Evolutionary conservation across 306 rosid genomes (phyloP), one percentile per base, ranked within the genome.

Genomic region (Corylus americana): DNA sequence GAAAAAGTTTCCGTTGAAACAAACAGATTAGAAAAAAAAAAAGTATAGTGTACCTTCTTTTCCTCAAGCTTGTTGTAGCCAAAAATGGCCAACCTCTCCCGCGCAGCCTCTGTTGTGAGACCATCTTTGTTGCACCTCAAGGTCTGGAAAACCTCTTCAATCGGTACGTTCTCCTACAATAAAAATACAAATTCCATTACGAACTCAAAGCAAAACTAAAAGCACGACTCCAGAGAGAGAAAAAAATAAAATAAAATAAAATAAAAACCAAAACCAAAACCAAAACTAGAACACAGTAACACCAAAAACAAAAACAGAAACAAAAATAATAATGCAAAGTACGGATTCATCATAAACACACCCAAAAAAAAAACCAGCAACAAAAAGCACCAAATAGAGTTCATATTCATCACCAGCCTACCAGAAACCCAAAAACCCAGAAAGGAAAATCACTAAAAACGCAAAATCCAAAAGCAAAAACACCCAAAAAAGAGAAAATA

Each of bases 61-160:
- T 92, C 95, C 80, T 92, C 95, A 57, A 90, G 95, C 78, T 90
- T 92, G 90, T 92, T 92, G 79, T 83, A 64, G 7, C 97, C 95
- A 88, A 92, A 92, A 83, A 87, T 88, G 84, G 76, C 81, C 85
- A 92, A 78, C 73, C 97, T 90, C 81, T 89, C 87, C 74, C 80
- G 78, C 63, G 93, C 92, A 77, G 91, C 90, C 73, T 83, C 82
- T 55, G 93, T 78, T 51, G 92, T 82, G 73, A 92, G 92, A 59
- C 97, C 97, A 82, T 92, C 69, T 73, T 18, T 35, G 70, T 85
- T 84, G 80, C 97, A 92, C 77, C 89, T 89, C 85, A 92, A 85
- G 39, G 89, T 88, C 86, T 74, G 83, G 72, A 89, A 90, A 77
- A 92, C 93, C 78, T 92, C 95, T 78, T 92, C 95, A 55, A 92